Evolutionary conservation across 208 protist species (phyloP), one percentile per base, ranked within the genome.

Genomic region (Leishmania mexicana): DNA sequence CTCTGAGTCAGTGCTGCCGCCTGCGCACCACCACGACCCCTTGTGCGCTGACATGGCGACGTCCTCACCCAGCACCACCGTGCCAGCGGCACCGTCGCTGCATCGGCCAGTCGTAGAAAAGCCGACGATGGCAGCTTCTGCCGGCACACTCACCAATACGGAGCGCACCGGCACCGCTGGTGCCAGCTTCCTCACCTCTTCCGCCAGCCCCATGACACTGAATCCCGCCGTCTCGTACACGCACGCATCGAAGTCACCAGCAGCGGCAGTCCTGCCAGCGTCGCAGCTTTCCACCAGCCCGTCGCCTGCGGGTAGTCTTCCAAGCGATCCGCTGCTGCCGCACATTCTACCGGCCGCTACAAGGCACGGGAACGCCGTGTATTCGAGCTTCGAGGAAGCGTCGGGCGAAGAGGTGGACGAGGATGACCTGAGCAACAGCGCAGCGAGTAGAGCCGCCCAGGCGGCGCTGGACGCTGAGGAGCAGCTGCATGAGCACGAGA

Each of bases 391-490:
- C 6, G 57, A 78, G 7, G 79, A 64, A 17, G 24, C 7, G 19
- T 72, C 78, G 2, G 76, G 4, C 1, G 65, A 58, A 5, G 53
- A 76, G 15, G 73, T 74, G 11, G 77, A 78, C 42, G 75, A 78
- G 35, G 45, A 81, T 11, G 70, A 38, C 64, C 60, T 86, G 60
- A 64, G 73, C 70, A 84, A 70, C 54, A 83, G 80, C 45, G 76
- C 45, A 13, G 83, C 72, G 1, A 87, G 84, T 38, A 58, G 79
- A 38, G 80, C 73, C 1, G 80, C 76, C 35, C 84, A 84, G 73
- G 84, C 84, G 21, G 84, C 84, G 31, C 58, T 87, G 28, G 84
- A 87, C 60, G 80, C 84, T 5, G 76, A 54, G 49, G 84, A 87
- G 38, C 31, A 47, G 57, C 42, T 67, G 21, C 35, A 21, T 38